These are phyloP conservation scores for Nyssa sinensis DNA, from an alignment of 148 eudicot genomes.

Conservation along the genomic window DNA sequence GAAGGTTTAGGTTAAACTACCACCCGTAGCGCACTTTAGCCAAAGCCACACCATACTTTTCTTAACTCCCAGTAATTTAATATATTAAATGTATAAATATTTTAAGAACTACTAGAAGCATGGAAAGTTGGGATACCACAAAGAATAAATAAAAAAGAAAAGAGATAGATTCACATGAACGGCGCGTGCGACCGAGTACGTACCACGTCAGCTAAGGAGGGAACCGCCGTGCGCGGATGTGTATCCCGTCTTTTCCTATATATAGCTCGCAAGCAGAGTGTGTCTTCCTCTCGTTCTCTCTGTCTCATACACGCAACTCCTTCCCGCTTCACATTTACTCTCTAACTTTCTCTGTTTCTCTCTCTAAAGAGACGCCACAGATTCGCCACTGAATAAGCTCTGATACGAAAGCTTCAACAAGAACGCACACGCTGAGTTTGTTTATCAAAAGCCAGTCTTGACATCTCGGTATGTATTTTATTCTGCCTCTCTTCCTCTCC, in stretches of 20 bases:
- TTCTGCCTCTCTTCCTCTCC: not conserved
- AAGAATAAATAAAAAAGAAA: no score
- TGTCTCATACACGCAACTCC: no score
- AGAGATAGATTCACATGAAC: not conserved
- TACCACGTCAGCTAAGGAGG: not conserved
- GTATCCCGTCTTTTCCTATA: not conserved
- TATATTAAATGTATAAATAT: no score
- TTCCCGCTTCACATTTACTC: not conserved
- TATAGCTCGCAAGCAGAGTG: no score
- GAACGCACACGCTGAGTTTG: not conserved
- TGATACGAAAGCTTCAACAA: slow-evolving; percentile 2
- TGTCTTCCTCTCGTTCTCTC: not conserved
- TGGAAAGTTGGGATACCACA: no score
- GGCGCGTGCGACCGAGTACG: not conserved
- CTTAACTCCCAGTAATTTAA: no score
- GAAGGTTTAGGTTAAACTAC: no score
- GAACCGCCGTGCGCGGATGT: not conserved
- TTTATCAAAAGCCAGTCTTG: no score
- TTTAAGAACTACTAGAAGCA: no score
- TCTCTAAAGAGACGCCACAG: slow-evolving; percentile 3
- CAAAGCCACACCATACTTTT: no score
- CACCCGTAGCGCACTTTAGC: no score
- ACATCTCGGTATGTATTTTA: no score
- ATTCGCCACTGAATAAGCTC: slow-evolving; percentile 10
- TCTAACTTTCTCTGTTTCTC: not conserved